Evolutionary conservation across 106 monocot species (phyloP).

Genomic region (Allium fistulosum): DNA sequence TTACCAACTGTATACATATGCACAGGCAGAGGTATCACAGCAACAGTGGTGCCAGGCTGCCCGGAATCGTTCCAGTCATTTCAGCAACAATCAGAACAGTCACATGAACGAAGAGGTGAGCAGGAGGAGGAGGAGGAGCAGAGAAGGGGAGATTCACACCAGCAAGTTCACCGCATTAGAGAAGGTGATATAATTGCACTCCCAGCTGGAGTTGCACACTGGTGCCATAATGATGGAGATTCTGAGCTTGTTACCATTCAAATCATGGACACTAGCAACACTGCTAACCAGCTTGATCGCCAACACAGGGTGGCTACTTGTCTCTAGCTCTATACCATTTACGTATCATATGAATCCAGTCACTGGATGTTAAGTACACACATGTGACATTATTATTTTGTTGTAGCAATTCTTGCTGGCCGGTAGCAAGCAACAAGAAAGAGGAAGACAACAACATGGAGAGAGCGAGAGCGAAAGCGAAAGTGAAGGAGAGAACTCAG

Average conservation of each 20-base stretch:
- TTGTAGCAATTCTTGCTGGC: conserved; percentile 35
- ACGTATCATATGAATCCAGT: too few species aligned
- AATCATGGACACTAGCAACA: conserved; percentile 19
- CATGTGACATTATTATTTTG: not conserved
- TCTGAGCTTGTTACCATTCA: conserved; percentile 3
- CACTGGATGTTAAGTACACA: not conserved
- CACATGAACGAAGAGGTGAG: not conserved
- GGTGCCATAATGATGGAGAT: conserved; percentile 29
- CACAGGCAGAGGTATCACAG: conserved; percentile 12
- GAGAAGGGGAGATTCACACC: conserved; percentile 5
- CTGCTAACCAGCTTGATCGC: conserved; percentile 26
- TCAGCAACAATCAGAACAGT: not conserved
- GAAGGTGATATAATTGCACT: conserved; percentile 21
- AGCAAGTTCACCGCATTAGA: conserved; percentile 14
- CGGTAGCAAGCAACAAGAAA: conserved; percentile 10
- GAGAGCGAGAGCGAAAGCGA: not conserved
- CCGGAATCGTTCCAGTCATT: conserved; percentile 22
- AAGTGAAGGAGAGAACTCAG: not conserved
- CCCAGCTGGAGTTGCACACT: conserved; percentile 12
- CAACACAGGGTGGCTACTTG: not conserved
- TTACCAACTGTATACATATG: not conserved
- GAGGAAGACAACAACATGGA: not conserved
- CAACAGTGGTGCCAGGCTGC: conserved; percentile 23
- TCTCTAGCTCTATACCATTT: too few species aligned
- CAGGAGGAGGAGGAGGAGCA: not conserved